Evolutionary conservation across 352 stramenopile genomes (phyloP), one percentile per base, ranked within the genome.

Genomic region (Phytophthora capsici): DNA sequence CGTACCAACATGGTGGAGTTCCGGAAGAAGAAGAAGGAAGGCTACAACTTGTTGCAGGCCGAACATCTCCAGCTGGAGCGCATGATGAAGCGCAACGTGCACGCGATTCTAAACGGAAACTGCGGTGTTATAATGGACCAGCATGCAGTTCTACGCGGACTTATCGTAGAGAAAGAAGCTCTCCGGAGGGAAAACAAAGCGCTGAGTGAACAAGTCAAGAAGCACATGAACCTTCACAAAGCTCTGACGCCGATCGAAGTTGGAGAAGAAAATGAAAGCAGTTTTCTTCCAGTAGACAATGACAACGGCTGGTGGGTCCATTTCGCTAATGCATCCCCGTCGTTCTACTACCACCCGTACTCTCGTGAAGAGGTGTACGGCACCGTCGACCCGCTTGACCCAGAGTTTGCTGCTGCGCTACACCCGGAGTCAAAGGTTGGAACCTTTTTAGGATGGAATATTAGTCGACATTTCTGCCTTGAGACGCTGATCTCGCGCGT

Each of bases 121-220:
- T 32, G 3, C 6, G 6, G 2, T 6, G 8, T 12, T 32, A 8
- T 6, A 32, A 8, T 28, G 25, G 1, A 12, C 28, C 7, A 9
- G 28, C 28, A 12, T 32, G 28, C 28, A 32, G 28, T 32, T 32
- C 28, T 62, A 37, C 28, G 28, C 0, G 47, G 63, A 12, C 48
- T 73, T 32, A 61, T 76, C 32, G 47, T 63, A 7, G 68, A 76
- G 49, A 44, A 51, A 16, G 68, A 76, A 32, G 63, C 53, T 5
- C 59, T 81, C 3, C 47, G 64, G 12, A 25, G 48, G 0, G 65
- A 71, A 25, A 78, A 81, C 47, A 34, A 55, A 14, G 60, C 44
- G 14, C 55, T 81, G 17, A 40, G 47, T 16, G n/a, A 65, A 12
- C 20, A 55, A 2, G 46, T 71, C 16, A 28, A 46, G 20, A 26